These are phyloP conservation scores for Casuarina equisetifolia DNA, from an alignment of 306 rosid species.

Conservation along the genomic window DNA sequence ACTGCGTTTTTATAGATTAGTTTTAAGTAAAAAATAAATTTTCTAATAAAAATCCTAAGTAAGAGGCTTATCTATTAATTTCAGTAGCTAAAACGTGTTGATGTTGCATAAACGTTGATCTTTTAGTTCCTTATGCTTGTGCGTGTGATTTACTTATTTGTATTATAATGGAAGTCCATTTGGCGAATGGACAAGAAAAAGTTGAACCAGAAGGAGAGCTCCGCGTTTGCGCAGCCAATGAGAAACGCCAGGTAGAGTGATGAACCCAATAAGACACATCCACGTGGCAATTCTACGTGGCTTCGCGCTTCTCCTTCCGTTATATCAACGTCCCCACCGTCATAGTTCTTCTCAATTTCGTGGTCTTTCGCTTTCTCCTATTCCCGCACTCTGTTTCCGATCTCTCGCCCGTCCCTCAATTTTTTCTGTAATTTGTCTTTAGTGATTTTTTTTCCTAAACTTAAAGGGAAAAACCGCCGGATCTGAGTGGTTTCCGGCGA, in stretches of 20 bases:
- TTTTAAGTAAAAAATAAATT: no score
- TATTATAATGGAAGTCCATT: no score
- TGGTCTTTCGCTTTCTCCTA: neutral
- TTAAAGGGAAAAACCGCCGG: slow-evolving; percentile 19
- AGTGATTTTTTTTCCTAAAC: no score
- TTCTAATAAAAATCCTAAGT: no score
- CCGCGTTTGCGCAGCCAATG: slow-evolving; percentile 70
- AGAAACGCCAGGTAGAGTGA: slow-evolving; percentile 30
- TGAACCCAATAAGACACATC: slow-evolving; percentile 36
- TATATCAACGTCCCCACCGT: neutral
- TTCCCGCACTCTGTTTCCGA: neutral
- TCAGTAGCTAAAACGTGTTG: no score
- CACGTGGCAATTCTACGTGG: slow-evolving; percentile 64
- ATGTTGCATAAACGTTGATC: no score
- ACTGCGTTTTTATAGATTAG: no score
- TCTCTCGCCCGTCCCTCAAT: neutral
- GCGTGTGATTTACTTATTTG: no score
- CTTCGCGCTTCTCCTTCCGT: slow-evolving; percentile 23
- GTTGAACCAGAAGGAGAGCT: slow-evolving; percentile 4
- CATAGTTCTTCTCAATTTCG: neutral
- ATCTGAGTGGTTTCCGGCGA: slow-evolving; percentile 38
- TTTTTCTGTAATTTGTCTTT: neutral
- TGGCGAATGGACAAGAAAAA: no score
- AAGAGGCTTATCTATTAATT: no score
- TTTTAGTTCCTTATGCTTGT: no score